Evolutionary conservation across 805 yeast species (phyloP).

Genomic region (Candida hungchunana): DNA sequence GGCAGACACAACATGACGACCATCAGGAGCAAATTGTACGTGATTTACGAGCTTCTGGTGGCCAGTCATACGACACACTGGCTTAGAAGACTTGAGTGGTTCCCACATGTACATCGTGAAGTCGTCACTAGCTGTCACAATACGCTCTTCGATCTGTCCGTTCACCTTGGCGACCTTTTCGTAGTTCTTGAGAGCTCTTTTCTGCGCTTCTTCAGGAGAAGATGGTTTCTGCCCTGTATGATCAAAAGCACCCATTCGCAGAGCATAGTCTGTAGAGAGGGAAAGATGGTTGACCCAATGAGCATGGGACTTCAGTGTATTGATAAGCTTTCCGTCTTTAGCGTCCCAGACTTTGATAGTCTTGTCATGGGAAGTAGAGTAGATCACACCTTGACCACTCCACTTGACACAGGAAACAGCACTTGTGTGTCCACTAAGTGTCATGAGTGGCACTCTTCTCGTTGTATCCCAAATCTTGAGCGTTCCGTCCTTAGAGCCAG

Average conservation of each 20-base stretch:
- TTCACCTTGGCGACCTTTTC: conserved; percentile 54
- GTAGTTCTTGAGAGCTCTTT: conserved; percentile 45
- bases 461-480: conserved; percentile 85
- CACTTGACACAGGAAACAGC: conserved; percentile 95
- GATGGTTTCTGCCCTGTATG: conserved; percentile 50
- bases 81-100: conserved; percentile 75
- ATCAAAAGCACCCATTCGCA: conserved; percentile 86
- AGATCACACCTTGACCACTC: conserved; percentile 85
- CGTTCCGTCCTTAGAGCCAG: conserved; percentile 91
- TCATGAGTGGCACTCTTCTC: conserved; percentile 57
- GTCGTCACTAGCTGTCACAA: conserved; percentile 95
- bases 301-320: conserved; percentile 82
- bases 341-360: conserved; percentile 92
- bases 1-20: conserved; percentile 82
- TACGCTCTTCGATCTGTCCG: conserved; percentile 70
- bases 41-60: conserved; percentile 96
- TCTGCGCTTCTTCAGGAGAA: conserved; percentile 41
- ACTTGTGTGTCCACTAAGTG: conserved; percentile 83
- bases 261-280: conserved; percentile 82
- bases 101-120: conserved; percentile 98
- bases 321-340: conserved; percentile 68
- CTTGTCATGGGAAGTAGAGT: conserved; percentile 91
- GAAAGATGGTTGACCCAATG: conserved; percentile 98
- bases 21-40: conserved; percentile 94
- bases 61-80: conserved; percentile 92